Base-by-base conservation (phyloP, 2,329 filamentous ascomycete genomes). In the Rhinocladiella mackenziei region DNA sequence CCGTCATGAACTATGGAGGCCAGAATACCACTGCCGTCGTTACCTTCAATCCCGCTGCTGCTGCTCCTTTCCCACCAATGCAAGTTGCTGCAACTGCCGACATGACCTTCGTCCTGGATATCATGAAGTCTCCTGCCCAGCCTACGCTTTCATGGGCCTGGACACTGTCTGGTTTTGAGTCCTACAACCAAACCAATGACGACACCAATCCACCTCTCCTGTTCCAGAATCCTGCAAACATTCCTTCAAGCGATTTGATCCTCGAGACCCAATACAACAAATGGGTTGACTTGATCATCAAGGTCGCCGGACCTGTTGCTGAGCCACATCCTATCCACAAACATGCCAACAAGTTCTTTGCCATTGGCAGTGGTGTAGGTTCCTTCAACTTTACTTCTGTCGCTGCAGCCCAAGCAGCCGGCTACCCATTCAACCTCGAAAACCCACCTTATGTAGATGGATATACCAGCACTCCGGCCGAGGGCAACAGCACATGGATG, bases 301-400 rank as follows among this genome's bases (percentile, higher is more conserved):
- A 69, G 20, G 62, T 72, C 2, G 58, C 60, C n/a, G 57, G 57
- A 2, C 60, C 62, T 2, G 63, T 73, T 5, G 74, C 78, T 55
- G 76, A 73, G 3, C 66, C 74, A 7, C 80, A 83, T 46, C 75
- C 77, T 0, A 75, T 83, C 38, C 80, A 83, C 68, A 81, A 81
- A 65, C 80, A 83, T 61, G 73, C 74, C 34, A 77, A 74, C 55
- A 80, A 78, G 58, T 77, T 75, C 63, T 81, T 70, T 54, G 62
- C 73, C 14, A 69, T 83, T 23, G 80, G 79, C 1, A 45, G 62
- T 0, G 79, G 77, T 2, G 54, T 53, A 0, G 76, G 76, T 0
- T 42, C 51, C 1, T 83, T 76, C 57, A 69, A 64, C 9, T 83
- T 74, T 68, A 59, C 58, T 2, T 71, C 68, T 1, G 73, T 81